Base-by-base conservation (phyloP, 768 basidiomycete species). In the Suillus plorans region DNA sequence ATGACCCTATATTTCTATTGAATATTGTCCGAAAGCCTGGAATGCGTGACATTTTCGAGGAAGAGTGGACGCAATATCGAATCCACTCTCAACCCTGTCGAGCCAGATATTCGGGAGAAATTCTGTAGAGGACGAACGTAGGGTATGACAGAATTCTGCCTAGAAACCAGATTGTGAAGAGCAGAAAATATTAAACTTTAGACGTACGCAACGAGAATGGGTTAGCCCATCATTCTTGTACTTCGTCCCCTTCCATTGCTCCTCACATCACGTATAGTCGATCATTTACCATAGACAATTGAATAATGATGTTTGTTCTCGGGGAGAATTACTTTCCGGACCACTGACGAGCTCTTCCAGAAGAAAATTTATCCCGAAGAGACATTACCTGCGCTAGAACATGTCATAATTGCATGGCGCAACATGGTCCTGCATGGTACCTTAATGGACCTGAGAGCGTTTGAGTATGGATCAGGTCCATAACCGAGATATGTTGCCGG, bases 191-290 rank as follows among this genome's bases (percentile, higher is more conserved):
- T 59, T 28, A 42, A 28, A 42, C 28, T 12, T 20, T 12, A 18
- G 39, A 42, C 41, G 28, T 20, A 42, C 39, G 12, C 41, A n/a
- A 42, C 18, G 25, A 59, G 58, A 59, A 25, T 18, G 18, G 41
- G 41, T 59, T 59, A 59, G 28, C 7, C 25, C 58, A 59, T 59
- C 58, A 59, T 59, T 59, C 58, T 59, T 42, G 41, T 31, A 28
- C 41, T 37, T 44, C 58, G 28, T 42, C 25, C 10, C 25, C 74
- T 76, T 76, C 74, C 74, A 76, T 76, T 76, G 69, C 69, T 66
- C 67, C 59, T 64, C 74, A 77, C 74, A 70, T 74, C 76, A 77
- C 73, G 70, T 74, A 69, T 20, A 34, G 65, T 68, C 68, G 69
- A 70, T 70, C 76, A 73, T 65, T 74, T 52, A 57, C 50, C 56